Conservation (phyloP, 345 rosid species). For the Brassica nigra region DNA sequence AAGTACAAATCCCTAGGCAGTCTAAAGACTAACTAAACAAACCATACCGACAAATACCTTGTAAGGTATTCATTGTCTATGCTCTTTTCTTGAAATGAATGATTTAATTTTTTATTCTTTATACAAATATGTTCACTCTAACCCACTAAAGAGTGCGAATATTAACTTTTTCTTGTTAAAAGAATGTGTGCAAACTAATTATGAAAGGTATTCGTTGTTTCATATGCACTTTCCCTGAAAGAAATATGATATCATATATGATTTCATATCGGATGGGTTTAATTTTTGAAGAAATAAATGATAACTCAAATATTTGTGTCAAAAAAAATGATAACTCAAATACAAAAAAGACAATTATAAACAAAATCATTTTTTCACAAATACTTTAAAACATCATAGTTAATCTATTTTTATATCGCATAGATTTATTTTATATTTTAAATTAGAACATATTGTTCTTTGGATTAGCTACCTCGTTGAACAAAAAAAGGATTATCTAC, state of each 20-base stretch:
- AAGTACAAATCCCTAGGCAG: conserved; percentile 39
- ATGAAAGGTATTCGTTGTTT: neutral
- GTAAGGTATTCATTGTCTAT: conserved; percentile 16
- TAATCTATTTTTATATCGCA: neutral
- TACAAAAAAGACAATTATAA: neutral
- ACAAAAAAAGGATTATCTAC: neutral
- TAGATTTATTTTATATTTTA: too few species aligned
- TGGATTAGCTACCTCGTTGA: too few species aligned
- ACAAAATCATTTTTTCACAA: neutral
- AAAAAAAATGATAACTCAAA: too few species aligned
- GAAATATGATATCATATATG: neutral
- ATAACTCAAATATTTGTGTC: neutral
- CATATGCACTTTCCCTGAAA: neutral
- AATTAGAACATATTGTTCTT: too few species aligned
- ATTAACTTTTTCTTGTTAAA: neutral
- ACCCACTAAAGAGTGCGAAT: neutral
- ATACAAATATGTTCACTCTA: neutral
- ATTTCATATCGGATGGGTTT: neutral
- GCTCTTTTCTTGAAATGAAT: neutral
- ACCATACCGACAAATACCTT: conserved; percentile 35
- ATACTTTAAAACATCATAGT: neutral
- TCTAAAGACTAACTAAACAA: conserved; percentile 4
- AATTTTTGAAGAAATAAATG: neutral
- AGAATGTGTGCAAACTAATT: neutral
- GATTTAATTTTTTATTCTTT: neutral